phyloP scores from a whole-genome alignment of 2,329 filamentous ascomycete genomes.

The Huntiella omanensis region DNA sequence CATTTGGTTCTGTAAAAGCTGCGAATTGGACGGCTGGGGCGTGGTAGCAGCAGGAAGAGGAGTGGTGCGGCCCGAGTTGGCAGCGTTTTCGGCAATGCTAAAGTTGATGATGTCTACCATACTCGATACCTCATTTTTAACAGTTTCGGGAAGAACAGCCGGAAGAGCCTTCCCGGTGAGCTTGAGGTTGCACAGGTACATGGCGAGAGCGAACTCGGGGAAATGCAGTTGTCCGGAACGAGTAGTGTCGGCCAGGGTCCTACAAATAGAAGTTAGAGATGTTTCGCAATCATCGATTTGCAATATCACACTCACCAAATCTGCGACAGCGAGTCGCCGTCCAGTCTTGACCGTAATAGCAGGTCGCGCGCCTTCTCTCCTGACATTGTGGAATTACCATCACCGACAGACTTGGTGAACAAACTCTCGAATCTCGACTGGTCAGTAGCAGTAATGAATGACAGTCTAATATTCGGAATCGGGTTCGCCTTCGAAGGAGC shows the following conservation, averaged over 20 bases:
- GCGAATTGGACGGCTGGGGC: constrained; percentile 54
- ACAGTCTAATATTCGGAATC: constrained; percentile 85
- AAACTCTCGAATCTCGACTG: constrained; percentile 95
- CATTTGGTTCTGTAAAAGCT: constrained; percentile 46
- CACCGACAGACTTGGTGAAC: constrained; percentile 86
- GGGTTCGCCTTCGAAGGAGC: constrained; percentile 40
- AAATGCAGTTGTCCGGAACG: constrained; percentile 92
- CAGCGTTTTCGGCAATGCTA: constrained; percentile 58
- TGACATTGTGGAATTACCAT: constrained; percentile 67
- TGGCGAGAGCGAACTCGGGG: constrained; percentile 89
- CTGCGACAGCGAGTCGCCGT: constrained; percentile 72
- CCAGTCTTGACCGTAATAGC: constrained; percentile 68
- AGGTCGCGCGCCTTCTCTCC: constrained; percentile 86
- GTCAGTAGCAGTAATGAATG: constrained; percentile 88
- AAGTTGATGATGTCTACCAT: constrained; percentile 99
- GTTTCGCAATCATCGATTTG: neutral
- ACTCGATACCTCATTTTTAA: constrained; percentile 93
- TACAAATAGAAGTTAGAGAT: constrained; percentile 18
- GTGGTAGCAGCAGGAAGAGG: constrained; percentile 28
- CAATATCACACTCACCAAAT: constrained; percentile 51
- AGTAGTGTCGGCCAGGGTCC: constrained; percentile 86
- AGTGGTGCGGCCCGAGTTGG: constrained; percentile 27
- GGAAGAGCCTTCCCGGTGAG: constrained; percentile 75
- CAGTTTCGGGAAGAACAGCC: constrained; percentile 53
- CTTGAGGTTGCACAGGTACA: constrained; percentile 95